These are phyloP conservation scores for Melampsora larici-populina DNA, from an alignment of 1,284 basidiomycete species.

Conservation along the genomic window DNA sequence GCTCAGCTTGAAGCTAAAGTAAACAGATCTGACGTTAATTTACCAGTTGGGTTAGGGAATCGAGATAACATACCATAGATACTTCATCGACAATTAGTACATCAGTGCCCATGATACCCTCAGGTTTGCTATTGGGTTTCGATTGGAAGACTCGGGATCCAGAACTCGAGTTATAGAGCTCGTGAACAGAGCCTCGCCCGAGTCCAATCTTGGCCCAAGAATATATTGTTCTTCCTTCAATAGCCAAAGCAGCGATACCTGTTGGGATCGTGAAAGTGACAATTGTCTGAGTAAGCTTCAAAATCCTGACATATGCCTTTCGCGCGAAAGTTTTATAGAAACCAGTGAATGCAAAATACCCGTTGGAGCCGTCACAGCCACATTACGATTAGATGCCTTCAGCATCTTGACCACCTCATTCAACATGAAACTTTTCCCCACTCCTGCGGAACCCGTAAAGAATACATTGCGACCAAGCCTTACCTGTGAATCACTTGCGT, in stretches of 20 bases:
- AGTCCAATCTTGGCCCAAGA: conserved; percentile 39
- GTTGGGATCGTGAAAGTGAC: neutral
- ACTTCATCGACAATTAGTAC: conserved; percentile 40
- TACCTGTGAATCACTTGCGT: conserved; percentile 12
- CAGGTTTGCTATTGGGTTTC: conserved; percentile 10
- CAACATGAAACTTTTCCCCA: conserved; percentile 40
- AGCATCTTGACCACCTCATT: conserved; percentile 37
- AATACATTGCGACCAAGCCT: conserved; percentile 36
- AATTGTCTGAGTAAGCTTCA: neutral
- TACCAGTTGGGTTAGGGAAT: neutral
- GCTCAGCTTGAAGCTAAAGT: conserved; percentile 28
- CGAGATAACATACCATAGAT: conserved; percentile 29
- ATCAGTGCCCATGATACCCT: neutral
- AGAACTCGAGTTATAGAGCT: conserved; percentile 12
- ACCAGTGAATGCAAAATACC: neutral
- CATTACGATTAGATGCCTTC: neutral
- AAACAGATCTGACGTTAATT: neutral
- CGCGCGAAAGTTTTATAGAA: neutral
- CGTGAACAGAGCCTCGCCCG: conserved; percentile 27
- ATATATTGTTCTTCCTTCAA: conserved; percentile 33
- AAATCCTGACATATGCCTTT: neutral
- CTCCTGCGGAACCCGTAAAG: conserved; percentile 40
- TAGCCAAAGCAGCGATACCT: conserved; percentile 28
- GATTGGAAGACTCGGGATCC: neutral
- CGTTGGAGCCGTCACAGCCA: conserved; percentile 35